Conservation (phyloP, 1,139 yeast genomes). For the Hyphopichia burtonii region DNA sequence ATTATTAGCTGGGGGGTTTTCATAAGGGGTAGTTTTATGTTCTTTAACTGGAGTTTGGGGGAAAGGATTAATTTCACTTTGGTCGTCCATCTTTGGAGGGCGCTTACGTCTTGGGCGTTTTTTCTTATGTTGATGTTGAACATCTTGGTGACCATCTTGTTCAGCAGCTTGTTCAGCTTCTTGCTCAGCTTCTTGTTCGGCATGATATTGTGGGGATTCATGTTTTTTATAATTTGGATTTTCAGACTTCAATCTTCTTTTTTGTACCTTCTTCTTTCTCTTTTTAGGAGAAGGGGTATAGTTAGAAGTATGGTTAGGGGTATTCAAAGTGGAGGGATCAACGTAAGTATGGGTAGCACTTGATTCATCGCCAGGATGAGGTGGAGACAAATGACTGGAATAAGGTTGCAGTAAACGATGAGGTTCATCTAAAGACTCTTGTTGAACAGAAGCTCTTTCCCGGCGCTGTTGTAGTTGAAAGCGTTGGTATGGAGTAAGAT, state of each 20-base stretch:
- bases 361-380: constrained; percentile 1
- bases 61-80: neutral
- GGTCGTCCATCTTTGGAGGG: neutral
- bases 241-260: constrained; percentile 3
- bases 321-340: neutral
- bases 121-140: too few relatives aligned
- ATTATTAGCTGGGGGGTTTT: too few relatives aligned
- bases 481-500: constrained; percentile 3
- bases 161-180: too few relatives aligned
- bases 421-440: neutral
- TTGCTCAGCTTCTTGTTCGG: too few relatives aligned
- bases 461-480: constrained; percentile 3
- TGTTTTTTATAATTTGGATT: neutral
- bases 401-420: neutral
- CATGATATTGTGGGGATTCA: neutral
- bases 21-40: too few relatives aligned
- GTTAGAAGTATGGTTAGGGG: neutral
- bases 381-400: neutral
- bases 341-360: constrained; percentile 6
- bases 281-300: constrained; percentile 3
- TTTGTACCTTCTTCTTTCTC: constrained; percentile 2
- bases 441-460: neutral
- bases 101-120: neutral
- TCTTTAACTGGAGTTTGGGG: constrained; percentile 1
- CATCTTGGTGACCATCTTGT: too few relatives aligned